Base-by-base conservation (phyloP, 306 rosid genomes). In the Prunus kanzakura region DNA sequence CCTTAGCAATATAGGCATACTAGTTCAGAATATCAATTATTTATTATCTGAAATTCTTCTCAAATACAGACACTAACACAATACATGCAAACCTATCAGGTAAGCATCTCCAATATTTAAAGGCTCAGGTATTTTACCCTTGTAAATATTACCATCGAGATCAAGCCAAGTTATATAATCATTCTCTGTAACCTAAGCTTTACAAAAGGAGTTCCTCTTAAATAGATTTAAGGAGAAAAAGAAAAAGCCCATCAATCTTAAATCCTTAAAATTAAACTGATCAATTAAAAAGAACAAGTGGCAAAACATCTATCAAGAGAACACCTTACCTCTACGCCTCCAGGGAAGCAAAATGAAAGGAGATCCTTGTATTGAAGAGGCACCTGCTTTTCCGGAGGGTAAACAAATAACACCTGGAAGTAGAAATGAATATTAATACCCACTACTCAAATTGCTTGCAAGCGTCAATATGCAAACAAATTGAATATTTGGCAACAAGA, bases 321-420 rank as follows among this genome's bases (percentile, higher is more conserved):
- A 62, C 46, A 79, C 72, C 96, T 85, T 67, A 96, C 99, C 97
- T 91, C 93, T 82, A 88, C 63, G 73, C 98, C 98, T 82, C 92
- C 93, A 30, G 98, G 97, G 86, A 93, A 93, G 85, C 98, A 93
- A 81, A 91, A 91, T 64, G 98, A 93, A 83, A 93, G 84, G 80
- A 93, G 93, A 85, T 91, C 93, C 89, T 93, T 91, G 91, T 82
- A 71, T 83, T 91, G 90, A 47, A 91, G 88, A 8, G 98, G 98
- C 76, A 93, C 75, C 79, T 81, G 89, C 77, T 86, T 93, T 80
- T 91, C 97, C 8, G 98, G 93, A 73, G 98, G 98, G 81, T 93
- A 93, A 81, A 84, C 97, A 87, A 93, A 89, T 73, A 93, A 84
- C 69, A 93, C 93, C 97, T 93, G 88, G 54, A 76, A 80, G 70